Conservation (phyloP, 345 rosid species). For the Aegle marmelos region DNA sequence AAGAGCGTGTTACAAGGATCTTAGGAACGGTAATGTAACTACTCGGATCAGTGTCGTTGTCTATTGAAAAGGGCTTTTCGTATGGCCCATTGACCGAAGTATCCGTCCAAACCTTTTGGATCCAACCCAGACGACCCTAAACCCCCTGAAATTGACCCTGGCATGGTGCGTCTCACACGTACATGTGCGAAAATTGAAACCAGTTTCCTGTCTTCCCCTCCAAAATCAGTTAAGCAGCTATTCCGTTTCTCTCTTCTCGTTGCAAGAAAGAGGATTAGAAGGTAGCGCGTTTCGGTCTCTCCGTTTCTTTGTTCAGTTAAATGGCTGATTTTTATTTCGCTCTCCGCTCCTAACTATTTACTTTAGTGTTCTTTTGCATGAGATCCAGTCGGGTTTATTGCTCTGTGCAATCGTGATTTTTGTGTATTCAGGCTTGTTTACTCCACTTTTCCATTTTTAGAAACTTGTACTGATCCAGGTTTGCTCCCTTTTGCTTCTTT, state of each 20-base stretch:
- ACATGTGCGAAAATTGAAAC: neutral
- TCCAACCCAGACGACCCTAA: neutral
- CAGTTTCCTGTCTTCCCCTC: neutral
- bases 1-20: no score
- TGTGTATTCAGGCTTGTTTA: neutral
- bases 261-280: neutral
- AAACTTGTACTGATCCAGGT: neutral
- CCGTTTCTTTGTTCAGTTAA: neutral
- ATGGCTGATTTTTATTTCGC: neutral
- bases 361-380: neutral
- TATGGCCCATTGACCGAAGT: no score
- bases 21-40: no score
- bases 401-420: neutral
- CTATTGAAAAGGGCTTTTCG: no score
- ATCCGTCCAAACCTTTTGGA: no score
- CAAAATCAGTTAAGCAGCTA: neutral
- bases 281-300: neutral
- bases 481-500: neutral
- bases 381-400: neutral
- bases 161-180: no score
- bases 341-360: neutral
- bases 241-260: neutral
- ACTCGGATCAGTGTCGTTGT: no score
- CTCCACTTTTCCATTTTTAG: neutral
- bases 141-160: no score